Base-by-base conservation (phyloP, 768 basidiomycete species). In the Auricularia sp. region DNA sequence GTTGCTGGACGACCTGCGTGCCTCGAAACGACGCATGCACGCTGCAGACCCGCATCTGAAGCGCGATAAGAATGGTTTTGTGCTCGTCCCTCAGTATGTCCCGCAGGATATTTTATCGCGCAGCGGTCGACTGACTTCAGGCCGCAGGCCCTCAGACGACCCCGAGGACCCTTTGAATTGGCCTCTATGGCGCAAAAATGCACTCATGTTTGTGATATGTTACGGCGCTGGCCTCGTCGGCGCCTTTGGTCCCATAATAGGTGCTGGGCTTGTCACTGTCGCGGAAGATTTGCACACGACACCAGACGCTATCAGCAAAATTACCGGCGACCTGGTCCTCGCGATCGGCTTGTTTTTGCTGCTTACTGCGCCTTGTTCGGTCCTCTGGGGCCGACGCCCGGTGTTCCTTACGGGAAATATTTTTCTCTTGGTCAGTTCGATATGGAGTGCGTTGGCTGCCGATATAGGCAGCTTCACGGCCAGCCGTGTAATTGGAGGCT, bases 211-310 rank as follows among this genome's bases (percentile, higher is more conserved):
- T 11, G 63, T 65, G 16, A 62, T 67, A 21, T 65, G 59, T 8
- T 68, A 67, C 58, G 68, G 68, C 54, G 66, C 68, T 16, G 68
- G 68, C 0, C 58, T 68, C 39, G 68, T 68, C 47, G 68, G 68
- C n/a, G 68, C 68, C 21, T 67, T 68, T 36, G 68, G 68, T 16
- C 68, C 68, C 14, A 64, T 68, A 33, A 67, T 68, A 24, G 66
- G 67, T 24, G 67, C 66, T 1, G 68, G 68, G 0, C 61, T 68
- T 16, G 66, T 67, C 24, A 67, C 67, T 39, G 66, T 68, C 51
- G 68, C 68, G 13, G 29, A 63, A 61, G 63, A 65, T 54, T 65
- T 68, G 24, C 61, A 65, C 36, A 67, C 65, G 3, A 39, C 61
- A 33, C 65, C 66, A 36, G 36, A 62, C 36, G 16, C n/a, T 5